Conservation (phyloP, 225 moss, liverwort and hornwort genomes). For the Thuidium tamariscinum region DNA sequence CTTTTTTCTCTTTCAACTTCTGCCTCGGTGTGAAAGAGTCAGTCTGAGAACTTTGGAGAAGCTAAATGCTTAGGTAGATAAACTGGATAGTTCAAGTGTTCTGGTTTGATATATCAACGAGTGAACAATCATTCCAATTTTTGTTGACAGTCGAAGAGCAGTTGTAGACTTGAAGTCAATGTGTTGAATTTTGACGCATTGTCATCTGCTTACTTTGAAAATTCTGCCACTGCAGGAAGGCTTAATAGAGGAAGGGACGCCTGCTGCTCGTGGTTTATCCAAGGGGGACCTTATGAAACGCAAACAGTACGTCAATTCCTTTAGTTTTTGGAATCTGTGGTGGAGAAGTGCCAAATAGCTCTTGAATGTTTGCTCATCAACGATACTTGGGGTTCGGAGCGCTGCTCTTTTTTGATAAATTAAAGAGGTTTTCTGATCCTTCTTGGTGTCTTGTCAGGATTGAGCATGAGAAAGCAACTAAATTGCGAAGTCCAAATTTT, state of each 20-base stretch:
- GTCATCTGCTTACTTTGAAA: background rate
- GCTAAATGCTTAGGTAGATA: background rate
- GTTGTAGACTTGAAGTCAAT: background rate
- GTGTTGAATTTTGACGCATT: background rate
- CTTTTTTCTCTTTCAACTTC: background rate
- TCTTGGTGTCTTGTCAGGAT: slow-evolving; percentile 24
- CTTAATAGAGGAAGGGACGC: slow-evolving; percentile 54
- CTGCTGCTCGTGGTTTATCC: slow-evolving; percentile 74
- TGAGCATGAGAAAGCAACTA: slow-evolving; percentile 82
- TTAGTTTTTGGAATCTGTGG: background rate
- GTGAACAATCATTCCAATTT: background rate
- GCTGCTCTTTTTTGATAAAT: background rate
- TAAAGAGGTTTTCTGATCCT: background rate
- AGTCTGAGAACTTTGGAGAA: background rate
- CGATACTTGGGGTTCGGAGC: background rate
- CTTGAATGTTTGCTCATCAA: background rate
- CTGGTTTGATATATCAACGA: background rate
- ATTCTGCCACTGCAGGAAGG: slow-evolving; percentile 57
- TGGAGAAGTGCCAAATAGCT: background rate
- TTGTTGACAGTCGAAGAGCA: background rate
- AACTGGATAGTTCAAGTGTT: background rate
- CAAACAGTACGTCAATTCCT: slow-evolving; percentile 56
- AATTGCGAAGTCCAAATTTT: slow-evolving; percentile 89
- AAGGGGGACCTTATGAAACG: slow-evolving; percentile 72
- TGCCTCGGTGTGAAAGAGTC: background rate